phyloP scores from a whole-genome alignment of 371 early-diverging fungal genomes.

The Paraphysoderma sedebokerense region DNA sequence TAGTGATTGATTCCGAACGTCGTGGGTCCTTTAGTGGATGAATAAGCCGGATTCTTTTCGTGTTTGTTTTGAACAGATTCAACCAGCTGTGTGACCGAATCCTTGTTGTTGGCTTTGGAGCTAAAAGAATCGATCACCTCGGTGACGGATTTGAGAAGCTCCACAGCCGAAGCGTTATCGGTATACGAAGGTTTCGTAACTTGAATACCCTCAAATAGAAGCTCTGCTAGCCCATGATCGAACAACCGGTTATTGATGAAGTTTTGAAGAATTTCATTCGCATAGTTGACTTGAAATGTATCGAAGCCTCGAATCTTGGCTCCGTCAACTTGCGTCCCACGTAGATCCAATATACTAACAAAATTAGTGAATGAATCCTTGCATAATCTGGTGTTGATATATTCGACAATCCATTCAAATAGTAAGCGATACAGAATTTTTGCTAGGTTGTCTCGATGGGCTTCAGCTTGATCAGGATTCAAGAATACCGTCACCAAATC shows the following conservation, averaged over 20 bases:
- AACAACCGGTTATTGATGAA: slow-evolving; percentile 15
- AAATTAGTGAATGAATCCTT: slow-evolving; percentile 36
- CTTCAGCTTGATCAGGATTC: slow-evolving; percentile 47
- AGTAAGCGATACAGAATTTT: slow-evolving; percentile 59
- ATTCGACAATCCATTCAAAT: slow-evolving; percentile 76
- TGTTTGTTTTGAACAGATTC: too few relatives aligned
- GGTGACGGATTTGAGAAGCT: neutral
- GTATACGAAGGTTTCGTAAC: neutral
- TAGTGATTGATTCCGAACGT: slow-evolving; percentile 64
- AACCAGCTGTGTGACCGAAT: too few relatives aligned
- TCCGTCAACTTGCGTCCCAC: slow-evolving; percentile 20
- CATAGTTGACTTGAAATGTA: slow-evolving; percentile 37
- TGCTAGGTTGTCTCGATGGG: slow-evolving; percentile 66
- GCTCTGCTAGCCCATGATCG: neutral
- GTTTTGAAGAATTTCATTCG: slow-evolving; percentile 62
- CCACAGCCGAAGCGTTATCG: neutral
- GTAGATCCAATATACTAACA: slow-evolving; percentile 51
- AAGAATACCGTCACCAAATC: slow-evolving; percentile 77
- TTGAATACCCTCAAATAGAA: neutral
- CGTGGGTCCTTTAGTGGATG: slow-evolving; percentile 17
- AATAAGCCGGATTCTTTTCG: too few relatives aligned
- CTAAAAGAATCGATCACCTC: too few relatives aligned
- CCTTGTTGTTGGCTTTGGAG: too few relatives aligned
- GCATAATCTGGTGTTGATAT: slow-evolving; percentile 58
- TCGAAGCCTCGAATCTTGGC: slow-evolving; percentile 20